These are phyloP conservation scores for Beverwykella pulmonaria DNA, from an alignment of 495 filamentous ascomycete species.

Conservation along the genomic window DNA sequence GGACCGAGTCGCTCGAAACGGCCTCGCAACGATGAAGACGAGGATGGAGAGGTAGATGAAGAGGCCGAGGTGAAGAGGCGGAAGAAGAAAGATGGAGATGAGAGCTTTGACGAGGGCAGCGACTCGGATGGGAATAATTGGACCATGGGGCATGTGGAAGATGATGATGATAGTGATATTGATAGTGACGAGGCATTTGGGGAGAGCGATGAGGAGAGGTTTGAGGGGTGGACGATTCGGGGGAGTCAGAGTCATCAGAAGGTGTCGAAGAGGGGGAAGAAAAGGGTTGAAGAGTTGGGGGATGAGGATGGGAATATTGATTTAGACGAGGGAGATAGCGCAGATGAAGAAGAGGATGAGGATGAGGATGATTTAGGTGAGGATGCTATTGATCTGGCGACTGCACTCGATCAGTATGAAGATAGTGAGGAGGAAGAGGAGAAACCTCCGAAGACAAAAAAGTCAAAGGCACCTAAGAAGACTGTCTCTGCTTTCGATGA, in stretches of 20 bases:
- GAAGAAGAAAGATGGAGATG: slow-evolving; percentile 47
- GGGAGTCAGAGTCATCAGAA: slow-evolving; percentile 45
- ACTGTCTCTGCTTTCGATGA: slow-evolving; percentile 24
- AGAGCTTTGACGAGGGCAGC: slow-evolving; percentile 59
- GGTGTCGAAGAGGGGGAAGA: slow-evolving; percentile 37
- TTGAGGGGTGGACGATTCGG: slow-evolving; percentile 46
- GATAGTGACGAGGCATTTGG: slow-evolving; percentile 95
- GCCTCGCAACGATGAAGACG: slow-evolving; percentile 49
- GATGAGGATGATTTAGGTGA: slow-evolving; percentile 72
- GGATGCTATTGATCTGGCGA: slow-evolving; percentile 82
- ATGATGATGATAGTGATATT: slow-evolving; percentile 56
- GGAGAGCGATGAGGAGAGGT: slow-evolving; percentile 57
- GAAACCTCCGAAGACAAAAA: slow-evolving; percentile 29
- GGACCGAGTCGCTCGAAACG: slow-evolving; percentile 54
- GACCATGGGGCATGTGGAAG: slow-evolving; percentile 72
- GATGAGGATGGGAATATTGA: slow-evolving; percentile 55
- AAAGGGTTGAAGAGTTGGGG: slow-evolving; percentile 27
- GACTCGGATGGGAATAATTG: slow-evolving; percentile 90
- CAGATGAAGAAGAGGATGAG: slow-evolving; percentile 54
- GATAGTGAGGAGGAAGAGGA: slow-evolving; percentile 45
- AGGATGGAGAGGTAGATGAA: slow-evolving; percentile 53
- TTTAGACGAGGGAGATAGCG: slow-evolving; percentile 58
- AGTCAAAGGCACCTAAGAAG: slow-evolving; percentile 36
- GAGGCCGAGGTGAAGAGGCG: slow-evolving; percentile 34
- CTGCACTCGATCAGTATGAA: slow-evolving; percentile 74